Conservation (phyloP, 352 stramenopile genomes). For the Pythium sukuiense region DNA sequence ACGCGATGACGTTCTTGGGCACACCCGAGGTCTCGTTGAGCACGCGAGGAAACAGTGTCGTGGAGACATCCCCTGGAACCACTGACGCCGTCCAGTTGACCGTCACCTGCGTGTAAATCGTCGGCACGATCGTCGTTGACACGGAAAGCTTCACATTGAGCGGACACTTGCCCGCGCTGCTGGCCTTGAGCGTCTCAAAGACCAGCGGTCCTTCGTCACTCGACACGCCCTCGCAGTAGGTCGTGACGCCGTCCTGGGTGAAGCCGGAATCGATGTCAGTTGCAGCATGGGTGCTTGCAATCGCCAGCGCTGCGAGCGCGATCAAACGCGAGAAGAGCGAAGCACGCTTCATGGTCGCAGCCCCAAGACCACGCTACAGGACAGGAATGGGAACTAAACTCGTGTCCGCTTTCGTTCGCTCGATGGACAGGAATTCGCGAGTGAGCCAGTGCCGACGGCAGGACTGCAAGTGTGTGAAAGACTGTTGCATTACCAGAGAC, state of each 20-base stretch:
- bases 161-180: slow-evolving; percentile 58
- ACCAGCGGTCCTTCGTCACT: slow-evolving; percentile 32
- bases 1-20: slow-evolving; percentile 39
- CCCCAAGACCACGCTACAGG: no score
- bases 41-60: slow-evolving; percentile 62
- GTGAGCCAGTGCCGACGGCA: not conserved
- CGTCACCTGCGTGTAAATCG: slow-evolving; percentile 34
- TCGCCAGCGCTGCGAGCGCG: slow-evolving; percentile 2
- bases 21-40: slow-evolving; percentile 44
- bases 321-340: not conserved
- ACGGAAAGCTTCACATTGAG: slow-evolving; percentile 43
- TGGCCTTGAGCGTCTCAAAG: slow-evolving; percentile 43
- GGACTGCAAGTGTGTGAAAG: not conserved
- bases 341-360: not conserved
- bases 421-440: slow-evolving; percentile 2
- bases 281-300: not conserved
- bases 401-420: no score
- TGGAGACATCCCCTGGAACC: slow-evolving; percentile 15
- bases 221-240: slow-evolving; percentile 67
- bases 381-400: no score
- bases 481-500: not conserved
- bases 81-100: slow-evolving; percentile 46
- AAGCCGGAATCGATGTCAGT: slow-evolving; percentile 22
- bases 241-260: slow-evolving; percentile 35
- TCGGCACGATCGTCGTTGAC: slow-evolving; percentile 33